A percentile compares a stretch with the other conserved stretches of the same genome.
Evolutionary conservation across 2,329 filamentous ascomycete genomes (phyloP).

Genomic region (Claviceps cyperi): DNA sequence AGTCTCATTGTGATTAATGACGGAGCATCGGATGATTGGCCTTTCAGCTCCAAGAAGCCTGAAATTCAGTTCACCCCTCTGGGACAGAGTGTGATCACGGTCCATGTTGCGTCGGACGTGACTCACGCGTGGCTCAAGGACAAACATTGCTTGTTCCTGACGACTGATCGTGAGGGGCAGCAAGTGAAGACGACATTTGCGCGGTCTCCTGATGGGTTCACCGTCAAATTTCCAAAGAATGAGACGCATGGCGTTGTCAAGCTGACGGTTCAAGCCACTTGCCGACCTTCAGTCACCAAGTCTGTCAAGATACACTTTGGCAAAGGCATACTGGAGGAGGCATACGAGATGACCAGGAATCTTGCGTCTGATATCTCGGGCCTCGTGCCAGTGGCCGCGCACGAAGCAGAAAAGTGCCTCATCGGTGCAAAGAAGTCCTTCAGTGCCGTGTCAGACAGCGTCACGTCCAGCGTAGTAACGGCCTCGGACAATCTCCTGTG

Average conservation of each 20-base stretch:
- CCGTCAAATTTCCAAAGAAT: slow-evolving; percentile 35
- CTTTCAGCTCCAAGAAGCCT: slow-evolving; percentile 19
- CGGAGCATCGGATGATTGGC: slow-evolving; percentile 18
- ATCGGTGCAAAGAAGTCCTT: slow-evolving; percentile 20
- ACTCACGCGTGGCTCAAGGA: slow-evolving; percentile 41
- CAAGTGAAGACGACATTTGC: slow-evolving; percentile 34
- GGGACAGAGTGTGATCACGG: slow-evolving; percentile 35
- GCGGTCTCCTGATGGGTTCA: slow-evolving; percentile 33
- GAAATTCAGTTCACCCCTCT: slow-evolving; percentile 16
- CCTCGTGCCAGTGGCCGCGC: slow-evolving; percentile 24
- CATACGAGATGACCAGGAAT: slow-evolving; percentile 28
- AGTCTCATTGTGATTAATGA: slow-evolving; percentile 18
- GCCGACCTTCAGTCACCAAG: slow-evolving; percentile 46
- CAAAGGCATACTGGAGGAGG: slow-evolving; percentile 28
- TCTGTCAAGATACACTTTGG: slow-evolving; percentile 47
- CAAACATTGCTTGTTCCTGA: slow-evolving; percentile 37
- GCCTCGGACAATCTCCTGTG: slow-evolving; percentile 16
- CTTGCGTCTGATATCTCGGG: slow-evolving; percentile 28
- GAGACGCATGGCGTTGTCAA: slow-evolving; percentile 45
- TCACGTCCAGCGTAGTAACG: slow-evolving; percentile 11
- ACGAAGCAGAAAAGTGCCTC: slow-evolving; percentile 23
- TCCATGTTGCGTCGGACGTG: slow-evolving; percentile 35
- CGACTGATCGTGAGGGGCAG: slow-evolving; percentile 34
- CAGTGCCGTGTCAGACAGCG: slow-evolving; percentile 16
- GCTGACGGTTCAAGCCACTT: slow-evolving; percentile 42